phyloP scores from a whole-genome alignment of 2,329 filamentous ascomycete genomes.

The Dactylellina sp. region DNA sequence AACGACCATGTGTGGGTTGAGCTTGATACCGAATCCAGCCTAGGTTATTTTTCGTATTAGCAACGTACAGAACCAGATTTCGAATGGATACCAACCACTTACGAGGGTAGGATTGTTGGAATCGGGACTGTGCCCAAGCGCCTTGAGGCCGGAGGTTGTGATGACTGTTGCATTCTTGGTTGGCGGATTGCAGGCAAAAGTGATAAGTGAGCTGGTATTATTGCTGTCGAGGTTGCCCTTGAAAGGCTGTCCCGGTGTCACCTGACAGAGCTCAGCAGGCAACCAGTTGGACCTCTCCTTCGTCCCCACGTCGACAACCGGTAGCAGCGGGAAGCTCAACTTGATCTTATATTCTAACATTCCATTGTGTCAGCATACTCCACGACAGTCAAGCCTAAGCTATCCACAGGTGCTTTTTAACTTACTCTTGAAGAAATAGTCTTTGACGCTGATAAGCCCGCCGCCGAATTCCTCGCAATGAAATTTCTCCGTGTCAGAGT shows the following conservation, averaged over 20 bases:
- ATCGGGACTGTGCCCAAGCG: slow-evolving; percentile 70
- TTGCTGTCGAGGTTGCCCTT: slow-evolving; percentile 70
- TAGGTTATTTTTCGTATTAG: slow-evolving; percentile 56
- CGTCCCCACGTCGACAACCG: slow-evolving; percentile 73
- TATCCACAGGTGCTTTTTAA: slow-evolving; percentile 12
- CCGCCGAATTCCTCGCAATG: slow-evolving; percentile 62
- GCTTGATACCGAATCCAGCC: slow-evolving; percentile 72
- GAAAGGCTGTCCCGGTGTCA: slow-evolving; percentile 74
- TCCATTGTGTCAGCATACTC: neutral
- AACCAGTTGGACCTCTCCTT: slow-evolving; percentile 71
- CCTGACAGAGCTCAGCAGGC: slow-evolving; percentile 74
- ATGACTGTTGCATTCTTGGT: slow-evolving; percentile 76
- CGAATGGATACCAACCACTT: slow-evolving; percentile 39
- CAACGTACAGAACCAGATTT: neutral
- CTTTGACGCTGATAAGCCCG: slow-evolving; percentile 66
- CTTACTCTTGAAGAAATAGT: slow-evolving; percentile 67
- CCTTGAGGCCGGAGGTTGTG: slow-evolving; percentile 68
- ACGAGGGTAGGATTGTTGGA: slow-evolving; percentile 61
- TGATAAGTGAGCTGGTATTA: slow-evolving; percentile 77
- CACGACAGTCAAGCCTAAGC: neutral
- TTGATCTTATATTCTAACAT: slow-evolving; percentile 63
- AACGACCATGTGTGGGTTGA: slow-evolving; percentile 74
- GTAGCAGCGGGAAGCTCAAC: slow-evolving; percentile 65
- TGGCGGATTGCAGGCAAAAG: slow-evolving; percentile 76
- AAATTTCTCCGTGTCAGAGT: slow-evolving; percentile 61